phyloP scores from a whole-genome alignment of 2,329 filamentous ascomycete species.

The Phymatotrichopsis omnivora region DNA sequence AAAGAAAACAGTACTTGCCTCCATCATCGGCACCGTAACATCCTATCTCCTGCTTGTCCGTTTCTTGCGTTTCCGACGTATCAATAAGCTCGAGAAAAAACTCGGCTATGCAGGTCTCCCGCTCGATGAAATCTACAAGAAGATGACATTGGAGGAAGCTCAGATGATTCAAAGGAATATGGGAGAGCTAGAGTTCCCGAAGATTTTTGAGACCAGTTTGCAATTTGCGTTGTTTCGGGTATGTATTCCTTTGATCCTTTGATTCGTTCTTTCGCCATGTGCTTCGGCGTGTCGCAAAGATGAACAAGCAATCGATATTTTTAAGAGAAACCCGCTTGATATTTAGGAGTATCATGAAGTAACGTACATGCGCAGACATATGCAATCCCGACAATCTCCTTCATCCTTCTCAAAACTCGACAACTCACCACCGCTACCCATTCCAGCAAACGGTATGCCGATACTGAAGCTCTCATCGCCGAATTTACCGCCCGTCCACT shows the following conservation, averaged over 20 bases:
- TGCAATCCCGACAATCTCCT: constrained; percentile 47
- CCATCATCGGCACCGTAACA: too few relatives aligned
- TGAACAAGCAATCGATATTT: background rate
- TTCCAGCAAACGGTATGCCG: constrained; percentile 45
- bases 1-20: too few relatives aligned
- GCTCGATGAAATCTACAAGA: constrained; percentile 15
- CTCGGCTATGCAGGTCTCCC: constrained; percentile 17
- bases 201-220: constrained; percentile 42
- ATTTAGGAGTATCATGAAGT: background rate
- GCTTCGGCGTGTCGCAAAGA: too few relatives aligned
- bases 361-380: too few relatives aligned
- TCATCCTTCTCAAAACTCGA: constrained; percentile 41
- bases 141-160: constrained; percentile 38
- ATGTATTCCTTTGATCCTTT: constrained; percentile 11
- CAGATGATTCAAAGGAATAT: constrained; percentile 42
- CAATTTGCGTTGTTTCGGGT: constrained; percentile 52
- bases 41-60: constrained; percentile 23
- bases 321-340: background rate
- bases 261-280: too few relatives aligned
- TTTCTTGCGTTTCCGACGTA: constrained; percentile 21
- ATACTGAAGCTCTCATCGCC: constrained; percentile 42
- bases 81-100: constrained; percentile 14
- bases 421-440: constrained; percentile 41
- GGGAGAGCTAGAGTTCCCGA: constrained; percentile 47
- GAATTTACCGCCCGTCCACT: constrained; percentile 42